Evolutionary conservation across 139 green algal species (phyloP), one percentile per base, ranked within the genome.

Genomic region (Zygnema cylindricum): DNA sequence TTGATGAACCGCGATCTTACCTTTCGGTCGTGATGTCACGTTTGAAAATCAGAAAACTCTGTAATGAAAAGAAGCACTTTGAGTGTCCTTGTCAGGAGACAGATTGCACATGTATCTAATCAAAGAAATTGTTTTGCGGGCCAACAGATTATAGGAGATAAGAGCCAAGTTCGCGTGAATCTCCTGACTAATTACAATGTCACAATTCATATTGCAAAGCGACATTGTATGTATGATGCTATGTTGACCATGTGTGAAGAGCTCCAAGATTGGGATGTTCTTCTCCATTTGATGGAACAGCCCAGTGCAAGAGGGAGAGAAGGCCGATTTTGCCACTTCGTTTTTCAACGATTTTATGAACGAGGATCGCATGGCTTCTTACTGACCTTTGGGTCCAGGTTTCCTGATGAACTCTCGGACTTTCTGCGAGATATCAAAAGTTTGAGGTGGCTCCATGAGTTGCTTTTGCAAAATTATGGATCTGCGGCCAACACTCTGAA

Each of bases 211-310:
- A 41, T 79, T 41, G 71, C 71, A 3, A 41, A 16, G 16, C 71
- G 38, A 3, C 71, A 79, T 43, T 79, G 71, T 16, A 16, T 11
- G 71, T 79, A 79, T 79, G 71, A 79, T 25, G 71, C 38, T 25
- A 41, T 79, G 71, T 16, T 54, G 11, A 43, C 36, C 16, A 79
- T 79, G 71, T 79, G 71, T 43, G 71, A 79, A 11, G 71, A 79
- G 11, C 16, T 79, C 7, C 7, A 79, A 16, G 71, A 3, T 23
- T 79, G 71, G 71, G 36, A 79, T 43, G 38, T 41, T 3, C 16
- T 79, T 7, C 3, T 7, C 3, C 7, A 7, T 16, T 16, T 79
- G 11, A 79, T 79, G 71, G 16, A 16, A 16, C 7, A 63, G 49
- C 49, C 49, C 7, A 63, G 7, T 7, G 49, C 7, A 16, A 63